Conservation (phyloP, 2,329 filamentous ascomycete genomes). For the Hypoxylon sp. region DNA sequence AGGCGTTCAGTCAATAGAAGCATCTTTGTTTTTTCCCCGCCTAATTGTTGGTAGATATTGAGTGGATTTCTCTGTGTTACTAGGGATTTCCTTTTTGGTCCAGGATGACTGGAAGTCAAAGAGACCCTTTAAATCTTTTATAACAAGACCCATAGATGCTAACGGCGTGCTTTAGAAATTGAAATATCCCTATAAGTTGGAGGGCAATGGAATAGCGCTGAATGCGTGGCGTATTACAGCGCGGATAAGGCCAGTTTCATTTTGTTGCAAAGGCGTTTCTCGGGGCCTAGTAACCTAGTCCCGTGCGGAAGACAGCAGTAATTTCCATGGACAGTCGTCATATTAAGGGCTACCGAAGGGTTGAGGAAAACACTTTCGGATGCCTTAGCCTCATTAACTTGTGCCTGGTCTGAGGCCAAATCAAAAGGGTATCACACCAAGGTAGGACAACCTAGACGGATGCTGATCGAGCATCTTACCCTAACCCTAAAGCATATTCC, state of each 20-base stretch:
- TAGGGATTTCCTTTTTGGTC: too few species aligned
- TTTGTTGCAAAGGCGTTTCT: neutral
- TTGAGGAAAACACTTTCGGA: neutral
- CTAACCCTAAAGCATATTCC: neutral
- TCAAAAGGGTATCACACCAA: constrained; percentile 21
- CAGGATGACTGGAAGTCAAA: neutral
- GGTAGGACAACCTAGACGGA: neutral
- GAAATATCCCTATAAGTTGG: neutral
- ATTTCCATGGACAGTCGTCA: neutral
- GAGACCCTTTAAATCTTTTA: neutral
- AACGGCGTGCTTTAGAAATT: neutral
- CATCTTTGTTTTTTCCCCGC: constrained; percentile 1
- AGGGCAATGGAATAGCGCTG: neutral
- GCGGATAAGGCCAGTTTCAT: neutral
- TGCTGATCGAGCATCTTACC: constrained; percentile 4
- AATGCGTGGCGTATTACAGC: neutral
- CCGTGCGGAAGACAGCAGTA: neutral
- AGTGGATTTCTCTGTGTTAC: neutral
- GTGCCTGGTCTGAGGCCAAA: neutral
- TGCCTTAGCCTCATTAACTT: neutral
- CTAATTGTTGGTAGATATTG: neutral
- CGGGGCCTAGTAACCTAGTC: neutral
- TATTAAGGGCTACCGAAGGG: constrained; percentile 3
- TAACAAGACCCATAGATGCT: neutral
- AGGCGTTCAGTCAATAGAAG: constrained; percentile 28